These are phyloP conservation scores for Durusdinium trenchii DNA, from an alignment of 73 alveolate species.

Conservation along the genomic window DNA sequence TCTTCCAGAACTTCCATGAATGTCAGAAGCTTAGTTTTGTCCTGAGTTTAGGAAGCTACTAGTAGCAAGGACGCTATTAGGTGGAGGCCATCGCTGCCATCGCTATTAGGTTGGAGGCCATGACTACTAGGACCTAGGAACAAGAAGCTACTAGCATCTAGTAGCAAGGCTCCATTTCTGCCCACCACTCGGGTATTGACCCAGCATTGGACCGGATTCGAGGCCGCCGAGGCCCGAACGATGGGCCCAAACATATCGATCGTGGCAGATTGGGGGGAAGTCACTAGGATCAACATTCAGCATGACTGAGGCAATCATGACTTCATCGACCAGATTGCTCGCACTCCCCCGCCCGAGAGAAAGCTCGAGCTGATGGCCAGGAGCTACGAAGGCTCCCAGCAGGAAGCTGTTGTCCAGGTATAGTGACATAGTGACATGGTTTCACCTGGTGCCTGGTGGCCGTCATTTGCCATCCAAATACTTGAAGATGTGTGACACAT, in stretches of 20 bases:
- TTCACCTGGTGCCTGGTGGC: neutral
- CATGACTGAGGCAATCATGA: conserved; percentile 52
- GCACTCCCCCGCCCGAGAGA: conserved; percentile 59
- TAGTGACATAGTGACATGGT: neutral
- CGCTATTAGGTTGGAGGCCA: too few species aligned
- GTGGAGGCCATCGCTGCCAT: too few species aligned
- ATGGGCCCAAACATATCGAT: too few species aligned
- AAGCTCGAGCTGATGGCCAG: conserved; percentile 11
- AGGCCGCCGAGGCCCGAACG: too few species aligned
- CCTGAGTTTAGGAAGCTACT: too few species aligned
- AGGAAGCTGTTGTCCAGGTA: neutral
- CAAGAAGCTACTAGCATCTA: neutral
- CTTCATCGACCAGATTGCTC: conserved; percentile 77
- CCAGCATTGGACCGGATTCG: too few species aligned
- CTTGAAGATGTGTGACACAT: neutral
- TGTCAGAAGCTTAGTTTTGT: conserved; percentile 2
- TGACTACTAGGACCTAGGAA: too few species aligned
- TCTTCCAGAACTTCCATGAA: conserved; percentile 74
- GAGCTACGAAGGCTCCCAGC: conserved; percentile 50
- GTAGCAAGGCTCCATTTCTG: neutral
- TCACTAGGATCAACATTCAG: neutral
- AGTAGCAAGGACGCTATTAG: too few species aligned
- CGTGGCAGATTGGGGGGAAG: too few species aligned
- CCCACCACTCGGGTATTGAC: neutral
- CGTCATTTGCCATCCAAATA: neutral